A percentile compares a stretch with the other conserved stretches of the same genome.
Conservation (phyloP, 2,329 filamentous ascomycete genomes). For the Hypocreales sp. region DNA sequence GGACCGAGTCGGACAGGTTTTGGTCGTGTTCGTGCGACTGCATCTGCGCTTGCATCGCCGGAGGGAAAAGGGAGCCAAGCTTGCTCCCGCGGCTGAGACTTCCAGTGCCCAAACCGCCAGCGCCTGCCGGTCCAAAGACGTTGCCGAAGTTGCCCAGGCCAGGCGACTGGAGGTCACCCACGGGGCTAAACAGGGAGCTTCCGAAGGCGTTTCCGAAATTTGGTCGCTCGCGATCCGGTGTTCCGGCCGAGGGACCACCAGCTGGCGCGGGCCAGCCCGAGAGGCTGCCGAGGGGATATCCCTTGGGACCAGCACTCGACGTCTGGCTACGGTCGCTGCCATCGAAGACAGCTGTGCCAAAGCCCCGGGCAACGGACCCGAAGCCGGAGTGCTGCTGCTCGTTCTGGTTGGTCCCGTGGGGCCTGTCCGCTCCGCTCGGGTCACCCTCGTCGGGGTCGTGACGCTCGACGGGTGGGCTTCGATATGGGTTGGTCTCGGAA, state of each 20-base stretch:
- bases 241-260: conserved; percentile 40
- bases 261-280: conserved; percentile 45
- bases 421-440: conserved; percentile 28
- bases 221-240: conserved; percentile 49
- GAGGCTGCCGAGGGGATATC: conserved; percentile 50
- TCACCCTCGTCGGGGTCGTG: conserved; percentile 50
- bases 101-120: conserved; percentile 39
- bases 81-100: conserved; percentile 66
- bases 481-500: conserved; percentile 90
- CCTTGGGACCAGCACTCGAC: conserved; percentile 70
- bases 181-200: conserved; percentile 62
- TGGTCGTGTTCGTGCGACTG: conserved; percentile 55
- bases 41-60: conserved; percentile 85
- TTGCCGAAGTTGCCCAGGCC: conserved; percentile 50
- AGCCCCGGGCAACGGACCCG: conserved; percentile 37
- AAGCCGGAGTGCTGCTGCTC: conserved; percentile 32
- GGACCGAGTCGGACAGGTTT: conserved; percentile 36
- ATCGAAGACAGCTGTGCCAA: conserved; percentile 36
- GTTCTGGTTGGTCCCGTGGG: conserved; percentile 23
- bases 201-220: conserved; percentile 50
- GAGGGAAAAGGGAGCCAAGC: conserved; percentile 73
- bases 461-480: conserved; percentile 70
- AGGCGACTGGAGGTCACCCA: conserved; percentile 66
- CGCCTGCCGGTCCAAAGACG: conserved; percentile 51
- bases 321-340: conserved; percentile 86